Evolutionary conservation across 352 stramenopile species (phyloP).

Genomic region (Globisporangium paroecandrum): DNA sequence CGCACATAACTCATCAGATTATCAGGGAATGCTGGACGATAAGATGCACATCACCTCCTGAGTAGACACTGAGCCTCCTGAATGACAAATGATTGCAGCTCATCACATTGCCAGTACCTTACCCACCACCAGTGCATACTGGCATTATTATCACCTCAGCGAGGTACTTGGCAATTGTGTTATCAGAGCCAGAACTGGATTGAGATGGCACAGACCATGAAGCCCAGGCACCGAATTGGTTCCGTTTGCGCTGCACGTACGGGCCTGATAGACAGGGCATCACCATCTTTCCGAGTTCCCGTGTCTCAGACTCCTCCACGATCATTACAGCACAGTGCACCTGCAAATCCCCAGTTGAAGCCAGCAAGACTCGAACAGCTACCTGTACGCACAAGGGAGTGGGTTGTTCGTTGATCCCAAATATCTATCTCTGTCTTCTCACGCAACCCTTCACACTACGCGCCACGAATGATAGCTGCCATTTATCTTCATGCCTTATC

Average conservation of each 20-base stretch:
- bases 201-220: neutral
- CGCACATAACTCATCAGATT: too few species aligned
- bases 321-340: neutral
- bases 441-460: too few species aligned
- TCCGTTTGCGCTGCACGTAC: neutral
- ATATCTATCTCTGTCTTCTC: too few species aligned
- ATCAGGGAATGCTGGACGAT: too few species aligned
- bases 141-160: too few species aligned
- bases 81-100: too few species aligned
- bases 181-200: too few species aligned
- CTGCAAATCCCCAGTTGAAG: neutral
- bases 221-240: neutral
- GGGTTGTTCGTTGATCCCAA: neutral
- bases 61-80: too few species aligned
- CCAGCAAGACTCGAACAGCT: neutral
- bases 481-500: neutral
- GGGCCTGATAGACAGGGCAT: neutral
- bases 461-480: neutral
- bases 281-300: neutral
- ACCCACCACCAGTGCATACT: too few species aligned
- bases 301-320: neutral
- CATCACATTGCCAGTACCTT: too few species aligned
- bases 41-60: too few species aligned
- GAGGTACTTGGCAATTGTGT: too few species aligned
- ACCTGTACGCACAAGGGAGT: neutral